These are phyloP conservation scores for Neurospora hispaniola DNA, from an alignment of 495 filamentous ascomycete species.

Conservation along the genomic window DNA sequence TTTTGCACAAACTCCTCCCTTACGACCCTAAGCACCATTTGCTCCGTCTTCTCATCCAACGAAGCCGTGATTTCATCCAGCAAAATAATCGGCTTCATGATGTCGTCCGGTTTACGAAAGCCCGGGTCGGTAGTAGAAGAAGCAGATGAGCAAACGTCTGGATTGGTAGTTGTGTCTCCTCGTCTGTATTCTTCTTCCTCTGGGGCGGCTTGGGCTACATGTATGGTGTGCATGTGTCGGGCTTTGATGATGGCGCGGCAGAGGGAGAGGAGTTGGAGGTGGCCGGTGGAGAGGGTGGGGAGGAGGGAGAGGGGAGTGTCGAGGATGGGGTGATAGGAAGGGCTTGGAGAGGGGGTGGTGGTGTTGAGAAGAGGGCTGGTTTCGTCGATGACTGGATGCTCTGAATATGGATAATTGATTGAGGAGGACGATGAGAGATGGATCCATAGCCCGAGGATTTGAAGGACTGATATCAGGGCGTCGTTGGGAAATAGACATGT, in stretches of 20 bases:
- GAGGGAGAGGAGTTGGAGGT: slow-evolving; percentile 19
- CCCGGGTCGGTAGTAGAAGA: not conserved
- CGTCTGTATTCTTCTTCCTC: too few relatives aligned
- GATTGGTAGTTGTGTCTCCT: too few relatives aligned
- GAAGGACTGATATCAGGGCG: slow-evolving; percentile 1
- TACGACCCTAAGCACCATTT: slow-evolving; percentile 60
- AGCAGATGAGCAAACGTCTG: too few relatives aligned
- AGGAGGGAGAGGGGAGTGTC: slow-evolving; percentile 11
- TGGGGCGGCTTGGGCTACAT: too few relatives aligned
- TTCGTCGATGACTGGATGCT: not conserved
- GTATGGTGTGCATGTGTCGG: not conserved
- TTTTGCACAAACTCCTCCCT: slow-evolving; percentile 39
- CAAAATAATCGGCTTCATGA: slow-evolving; percentile 47
- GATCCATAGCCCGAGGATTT: slow-evolving; percentile 11
- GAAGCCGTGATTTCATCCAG: slow-evolving; percentile 80
- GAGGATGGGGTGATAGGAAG: slow-evolving; percentile 5
- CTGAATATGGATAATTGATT: not conserved
- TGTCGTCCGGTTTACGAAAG: not conserved
- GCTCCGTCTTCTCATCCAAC: slow-evolving; percentile 67
- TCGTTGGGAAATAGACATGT: not conserved
- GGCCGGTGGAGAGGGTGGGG: slow-evolving; percentile 20
- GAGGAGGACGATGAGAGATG: not conserved
- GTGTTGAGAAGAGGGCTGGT: not conserved
- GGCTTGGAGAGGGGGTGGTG: not conserved
- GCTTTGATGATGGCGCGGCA: slow-evolving; percentile 15